A percentile compares a stretch with the other conserved stretches of the same genome.
These are phyloP conservation scores for Withania somnifera DNA, from an alignment of 305 asterid genomes.

Conservation along the genomic window DNA sequence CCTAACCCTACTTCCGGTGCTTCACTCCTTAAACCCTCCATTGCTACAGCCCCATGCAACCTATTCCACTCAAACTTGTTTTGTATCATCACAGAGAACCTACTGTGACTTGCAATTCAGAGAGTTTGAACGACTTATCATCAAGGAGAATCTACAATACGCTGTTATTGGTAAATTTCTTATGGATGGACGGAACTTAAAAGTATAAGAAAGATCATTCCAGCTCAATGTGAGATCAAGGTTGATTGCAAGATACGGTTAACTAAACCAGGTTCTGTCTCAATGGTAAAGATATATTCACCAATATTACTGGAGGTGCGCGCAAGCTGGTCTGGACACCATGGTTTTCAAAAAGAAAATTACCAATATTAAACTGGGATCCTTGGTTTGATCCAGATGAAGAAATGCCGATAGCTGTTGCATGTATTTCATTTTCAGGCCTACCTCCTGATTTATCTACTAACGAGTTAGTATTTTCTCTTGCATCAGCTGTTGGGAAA, in stretches of 20 bases:
- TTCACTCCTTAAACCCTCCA: not conserved
- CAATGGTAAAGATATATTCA: too few species aligned
- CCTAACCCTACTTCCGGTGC: not conserved
- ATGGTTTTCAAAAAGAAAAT: not conserved
- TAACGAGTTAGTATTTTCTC: not conserved
- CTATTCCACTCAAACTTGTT: not conserved
- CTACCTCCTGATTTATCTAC: not conserved
- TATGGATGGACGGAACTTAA: not conserved
- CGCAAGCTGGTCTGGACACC: too few species aligned
- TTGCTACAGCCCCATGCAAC: not conserved
- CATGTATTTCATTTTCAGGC: not conserved
- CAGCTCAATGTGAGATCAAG: not conserved
- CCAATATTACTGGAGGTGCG: too few species aligned
- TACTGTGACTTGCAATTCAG: not conserved
- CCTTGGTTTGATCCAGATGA: not conserved
- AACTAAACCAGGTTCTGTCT: too few species aligned
- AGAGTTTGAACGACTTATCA: not conserved
- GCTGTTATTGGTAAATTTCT: not conserved
- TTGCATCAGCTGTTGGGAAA: not conserved
- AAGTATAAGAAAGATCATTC: not conserved
- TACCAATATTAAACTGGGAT: not conserved
- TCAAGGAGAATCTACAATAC: not conserved
- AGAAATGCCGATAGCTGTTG: not conserved
- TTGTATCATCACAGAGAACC: not conserved
- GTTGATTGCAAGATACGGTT: not conserved